phyloP scores from a whole-genome alignment of 345 rosid genomes.

The Nephelium lappaceum region DNA sequence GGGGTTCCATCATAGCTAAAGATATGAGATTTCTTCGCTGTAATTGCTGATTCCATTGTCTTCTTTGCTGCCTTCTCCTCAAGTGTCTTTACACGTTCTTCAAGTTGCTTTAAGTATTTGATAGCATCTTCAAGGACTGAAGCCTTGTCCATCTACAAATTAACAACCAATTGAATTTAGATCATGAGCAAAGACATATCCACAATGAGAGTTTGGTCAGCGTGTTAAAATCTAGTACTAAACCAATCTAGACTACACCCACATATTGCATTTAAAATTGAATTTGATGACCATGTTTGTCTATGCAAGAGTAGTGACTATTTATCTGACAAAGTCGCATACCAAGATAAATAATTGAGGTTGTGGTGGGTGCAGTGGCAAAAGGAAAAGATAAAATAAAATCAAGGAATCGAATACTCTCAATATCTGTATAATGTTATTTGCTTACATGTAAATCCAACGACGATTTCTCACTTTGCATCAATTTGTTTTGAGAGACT shows the following conservation, averaged over 20 bases:
- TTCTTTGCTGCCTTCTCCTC: slow-evolving; percentile 53
- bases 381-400: background rate
- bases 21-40: slow-evolving; percentile 51
- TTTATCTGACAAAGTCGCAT: background rate
- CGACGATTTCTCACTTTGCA: background rate
- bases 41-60: slow-evolving; percentile 45
- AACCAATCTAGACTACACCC: background rate
- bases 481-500: background rate
- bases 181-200: background rate
- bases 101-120: slow-evolving; percentile 59
- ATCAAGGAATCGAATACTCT: background rate
- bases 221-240: background rate
- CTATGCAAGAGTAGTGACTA: background rate
- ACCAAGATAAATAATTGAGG: too few species aligned
- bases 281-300: background rate
- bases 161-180: background rate
- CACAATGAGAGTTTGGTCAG: background rate
- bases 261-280: background rate
- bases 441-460: background rate
- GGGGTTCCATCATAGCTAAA: slow-evolving; percentile 37
- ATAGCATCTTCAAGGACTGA: slow-evolving; percentile 68
- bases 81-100: slow-evolving; percentile 57
- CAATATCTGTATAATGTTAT: background rate
- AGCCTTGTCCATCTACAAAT: slow-evolving; percentile 57
- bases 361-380: background rate